phyloP scores from a whole-genome alignment of 108 stramenopile species.

The Skeletonema grethae region DNA sequence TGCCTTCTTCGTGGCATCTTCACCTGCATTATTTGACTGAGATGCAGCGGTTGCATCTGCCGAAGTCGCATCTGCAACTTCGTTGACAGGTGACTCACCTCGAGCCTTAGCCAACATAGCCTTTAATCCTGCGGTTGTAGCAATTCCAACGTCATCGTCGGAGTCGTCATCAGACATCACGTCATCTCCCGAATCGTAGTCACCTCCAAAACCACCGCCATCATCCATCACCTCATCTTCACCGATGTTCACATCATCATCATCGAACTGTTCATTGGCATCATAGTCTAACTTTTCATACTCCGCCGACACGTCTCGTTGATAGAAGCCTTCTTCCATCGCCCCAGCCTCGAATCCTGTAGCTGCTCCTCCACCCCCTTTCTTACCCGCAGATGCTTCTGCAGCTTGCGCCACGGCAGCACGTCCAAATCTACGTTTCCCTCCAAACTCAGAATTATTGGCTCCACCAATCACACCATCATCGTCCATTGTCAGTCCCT shows the following conservation, averaged over 20 bases:
- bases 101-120: constrained; percentile 78
- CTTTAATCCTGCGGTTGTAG: constrained; percentile 74
- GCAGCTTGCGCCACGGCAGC: constrained; percentile 20
- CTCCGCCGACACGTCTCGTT: constrained; percentile 83
- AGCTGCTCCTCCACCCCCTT: constrained; percentile 28
- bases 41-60: constrained; percentile 32
- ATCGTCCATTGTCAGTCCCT: constrained; percentile 67
- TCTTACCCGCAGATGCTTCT: constrained; percentile 16
- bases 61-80: constrained; percentile 27
- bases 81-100: constrained; percentile 63
- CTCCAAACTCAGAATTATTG: constrained; percentile 81
- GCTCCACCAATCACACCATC: constrained; percentile 87
- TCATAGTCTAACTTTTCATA: constrained; percentile 91
- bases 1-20: constrained; percentile 60
- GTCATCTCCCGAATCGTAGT: constrained; percentile 43
- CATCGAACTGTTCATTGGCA: constrained; percentile 89
- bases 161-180: constrained; percentile 58
- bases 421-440: constrained; percentile 67
- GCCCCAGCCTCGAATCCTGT: constrained; percentile 78
- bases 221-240: constrained; percentile 72
- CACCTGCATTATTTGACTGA: constrained; percentile 17
- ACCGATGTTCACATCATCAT: constrained; percentile 87
- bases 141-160: constrained; percentile 71
- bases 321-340: constrained; percentile 88
- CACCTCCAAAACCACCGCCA: constrained; percentile 57